Percentiles rank a stretch among this genome's conserved stretches.
Evolutionary conservation across 495 filamentous ascomycete genomes (phyloP).

Genomic region (Apiosordaria backusii): DNA sequence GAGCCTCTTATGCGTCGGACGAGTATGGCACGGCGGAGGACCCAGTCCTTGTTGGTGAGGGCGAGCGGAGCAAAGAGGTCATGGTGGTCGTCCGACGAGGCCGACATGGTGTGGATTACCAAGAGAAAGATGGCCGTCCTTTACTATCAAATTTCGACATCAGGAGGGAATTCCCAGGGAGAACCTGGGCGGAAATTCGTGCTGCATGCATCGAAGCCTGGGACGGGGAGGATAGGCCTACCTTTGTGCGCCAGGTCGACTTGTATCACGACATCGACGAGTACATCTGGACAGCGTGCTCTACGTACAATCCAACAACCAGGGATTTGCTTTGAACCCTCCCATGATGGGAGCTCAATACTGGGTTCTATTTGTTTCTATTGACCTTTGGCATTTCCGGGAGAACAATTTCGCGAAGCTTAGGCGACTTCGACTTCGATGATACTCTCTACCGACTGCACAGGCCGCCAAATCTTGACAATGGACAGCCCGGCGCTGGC

Average conservation of each 20-base stretch:
- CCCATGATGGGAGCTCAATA: not conserved
- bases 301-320: not conserved
- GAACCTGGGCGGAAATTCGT: not conserved
- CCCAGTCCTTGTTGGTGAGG: not conserved
- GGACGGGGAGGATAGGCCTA: not conserved
- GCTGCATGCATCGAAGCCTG: not conserved
- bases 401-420: not conserved
- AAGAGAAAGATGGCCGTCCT: not conserved
- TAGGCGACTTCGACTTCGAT: slow-evolving; percentile 39
- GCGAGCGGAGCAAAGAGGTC: not conserved
- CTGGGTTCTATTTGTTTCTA: not conserved
- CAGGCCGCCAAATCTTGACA: slow-evolving; percentile 38
- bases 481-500: slow-evolving; percentile 40
- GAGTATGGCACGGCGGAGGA: not conserved
- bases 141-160: not conserved
- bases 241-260: not conserved
- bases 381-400: too few species aligned
- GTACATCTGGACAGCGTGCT: not conserved
- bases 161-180: not conserved
- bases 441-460: slow-evolving; percentile 38
- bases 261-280: not conserved
- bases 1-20: not conserved
- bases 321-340: not conserved
- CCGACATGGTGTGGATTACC: not conserved
- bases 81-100: not conserved